Evolutionary conservation across 1,139 yeast genomes (phyloP).

Genomic region (Saccharomycopsis hybrid): DNA sequence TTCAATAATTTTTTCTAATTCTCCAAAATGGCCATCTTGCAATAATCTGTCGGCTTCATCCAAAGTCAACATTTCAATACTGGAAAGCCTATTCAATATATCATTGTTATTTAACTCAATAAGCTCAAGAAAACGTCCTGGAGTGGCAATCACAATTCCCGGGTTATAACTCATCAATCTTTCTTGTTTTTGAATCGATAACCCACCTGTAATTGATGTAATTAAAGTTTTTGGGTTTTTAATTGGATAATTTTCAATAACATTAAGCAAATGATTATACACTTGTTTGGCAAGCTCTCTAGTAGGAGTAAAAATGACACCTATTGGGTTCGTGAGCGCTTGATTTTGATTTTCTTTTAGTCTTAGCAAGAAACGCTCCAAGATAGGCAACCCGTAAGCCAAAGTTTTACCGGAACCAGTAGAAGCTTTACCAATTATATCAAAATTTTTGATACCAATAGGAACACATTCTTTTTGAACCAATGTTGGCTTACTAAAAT

Average conservation of each 20-base stretch:
- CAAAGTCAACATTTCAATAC: conserved; percentile 65
- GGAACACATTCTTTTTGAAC: conserved; percentile 82
- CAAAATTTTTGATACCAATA: conserved; percentile 61
- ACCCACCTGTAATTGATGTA: conserved; percentile 87
- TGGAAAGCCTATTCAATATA: conserved; percentile 48
- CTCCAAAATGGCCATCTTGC: conserved; percentile 96
- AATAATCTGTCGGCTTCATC: conserved; percentile 98
- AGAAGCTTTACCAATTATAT: conserved; percentile 91
- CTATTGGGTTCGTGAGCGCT: conserved; percentile 47
- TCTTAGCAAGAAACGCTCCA: conserved; percentile 51
- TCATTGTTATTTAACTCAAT: conserved; percentile 52
- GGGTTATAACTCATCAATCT: conserved; percentile 70
- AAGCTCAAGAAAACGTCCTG: conserved; percentile 86
- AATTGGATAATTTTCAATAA: conserved; percentile 57
- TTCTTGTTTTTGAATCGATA: conserved; percentile 88
- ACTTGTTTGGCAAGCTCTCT: conserved; percentile 97
- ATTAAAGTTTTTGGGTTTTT: conserved; percentile 39
- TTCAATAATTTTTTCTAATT: conserved; percentile 75
- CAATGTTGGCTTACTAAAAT: conserved; percentile 68
- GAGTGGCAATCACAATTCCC: conserved; percentile 86
- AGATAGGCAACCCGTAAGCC: conserved; percentile 92
- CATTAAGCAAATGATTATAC: conserved; percentile 60
- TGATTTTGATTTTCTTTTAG: conserved; percentile 24
- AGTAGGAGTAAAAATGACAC: conserved; percentile 87
- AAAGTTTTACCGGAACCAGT: conserved; percentile 98